A percentile compares a stretch with the other conserved stretches of the same genome.
These are phyloP conservation scores for Catunica adiposa DNA, from an alignment of 2,329 filamentous ascomycete species.

Conservation along the genomic window DNA sequence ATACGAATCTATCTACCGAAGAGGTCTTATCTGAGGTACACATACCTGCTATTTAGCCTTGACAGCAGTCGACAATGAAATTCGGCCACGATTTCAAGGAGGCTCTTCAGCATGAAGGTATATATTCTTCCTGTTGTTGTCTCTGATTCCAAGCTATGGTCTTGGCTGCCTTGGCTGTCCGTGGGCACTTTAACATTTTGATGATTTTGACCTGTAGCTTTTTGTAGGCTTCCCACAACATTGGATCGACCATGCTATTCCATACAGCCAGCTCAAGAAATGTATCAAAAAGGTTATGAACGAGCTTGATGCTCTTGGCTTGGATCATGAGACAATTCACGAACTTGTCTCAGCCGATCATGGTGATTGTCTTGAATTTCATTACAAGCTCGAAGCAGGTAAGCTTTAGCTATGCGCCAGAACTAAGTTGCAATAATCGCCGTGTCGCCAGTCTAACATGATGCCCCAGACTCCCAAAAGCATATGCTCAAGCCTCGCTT, in stretches of 20 bases:
- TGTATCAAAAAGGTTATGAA: conserved; percentile 64
- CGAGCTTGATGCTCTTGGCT: conserved; percentile 54
- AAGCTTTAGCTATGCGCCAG: conserved; percentile 15
- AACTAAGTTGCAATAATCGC: conserved; percentile 3
- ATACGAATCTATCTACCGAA: no score
- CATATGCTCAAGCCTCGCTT: conserved; percentile 47
- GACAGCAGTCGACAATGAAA: conserved; percentile 47
- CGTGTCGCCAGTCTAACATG: no score
- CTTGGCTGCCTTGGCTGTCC: background rate
- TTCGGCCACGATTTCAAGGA: conserved; percentile 67
- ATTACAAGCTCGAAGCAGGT: conserved; percentile 38
- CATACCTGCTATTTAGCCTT: no score
- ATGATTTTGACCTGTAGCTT: no score
- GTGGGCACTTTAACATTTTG: no score
- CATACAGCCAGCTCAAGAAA: conserved; percentile 75
- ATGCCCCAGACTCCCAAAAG: conserved; percentile 23
- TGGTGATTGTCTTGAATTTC: conserved; percentile 29
- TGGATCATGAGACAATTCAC: conserved; percentile 54
- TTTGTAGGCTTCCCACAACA: conserved; percentile 50
- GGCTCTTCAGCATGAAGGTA: conserved; percentile 45
- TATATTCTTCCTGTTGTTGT: conserved; percentile 2
- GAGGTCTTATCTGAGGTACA: no score
- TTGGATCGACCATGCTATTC: conserved; percentile 60
- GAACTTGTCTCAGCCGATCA: conserved; percentile 40
- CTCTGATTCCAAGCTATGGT: background rate